Percentiles rank a stretch among this genome's conserved stretches.
Evolutionary conservation across 345 rosid species (phyloP).

Genomic region (Sonneratia caseolaris): DNA sequence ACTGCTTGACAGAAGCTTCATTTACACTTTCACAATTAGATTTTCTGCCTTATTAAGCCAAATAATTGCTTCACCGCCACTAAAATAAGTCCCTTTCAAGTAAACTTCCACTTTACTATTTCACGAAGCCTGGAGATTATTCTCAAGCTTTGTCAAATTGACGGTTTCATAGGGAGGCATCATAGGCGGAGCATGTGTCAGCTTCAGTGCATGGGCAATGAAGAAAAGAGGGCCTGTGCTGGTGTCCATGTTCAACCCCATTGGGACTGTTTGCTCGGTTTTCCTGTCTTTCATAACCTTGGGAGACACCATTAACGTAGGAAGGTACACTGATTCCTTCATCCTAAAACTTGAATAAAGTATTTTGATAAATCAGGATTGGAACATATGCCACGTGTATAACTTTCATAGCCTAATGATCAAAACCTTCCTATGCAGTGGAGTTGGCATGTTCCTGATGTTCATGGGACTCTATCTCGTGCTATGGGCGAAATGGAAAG

Average conservation of each 20-base stretch:
- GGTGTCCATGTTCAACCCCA: conserved; percentile 79
- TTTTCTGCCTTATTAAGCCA: no score
- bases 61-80: no score
- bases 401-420: neutral
- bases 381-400: neutral
- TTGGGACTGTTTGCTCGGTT: conserved; percentile 55
- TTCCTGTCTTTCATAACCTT: conserved; percentile 43
- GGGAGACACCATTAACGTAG: conserved; percentile 50
- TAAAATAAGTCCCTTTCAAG: neutral
- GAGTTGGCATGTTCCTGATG: conserved; percentile 77
- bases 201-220: conserved; percentile 94
- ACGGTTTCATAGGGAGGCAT: conserved; percentile 46
- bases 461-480: conserved; percentile 69
- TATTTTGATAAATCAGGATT: neutral
- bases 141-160: neutral
- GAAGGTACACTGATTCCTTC: conserved; percentile 38
- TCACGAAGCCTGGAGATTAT: neutral
- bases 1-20: no score
- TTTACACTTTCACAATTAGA: no score
- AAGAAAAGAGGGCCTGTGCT: conserved; percentile 87
- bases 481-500: conserved; percentile 93
- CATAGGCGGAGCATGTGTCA: conserved; percentile 53
- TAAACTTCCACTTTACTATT: neutral
- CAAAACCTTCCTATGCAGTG: conserved; percentile 29
- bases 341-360: neutral